A percentile compares a stretch with the other conserved stretches of the same genome.
Conservation (phyloP, 257 asterid genomes). For the Lavandula angustifolia region DNA sequence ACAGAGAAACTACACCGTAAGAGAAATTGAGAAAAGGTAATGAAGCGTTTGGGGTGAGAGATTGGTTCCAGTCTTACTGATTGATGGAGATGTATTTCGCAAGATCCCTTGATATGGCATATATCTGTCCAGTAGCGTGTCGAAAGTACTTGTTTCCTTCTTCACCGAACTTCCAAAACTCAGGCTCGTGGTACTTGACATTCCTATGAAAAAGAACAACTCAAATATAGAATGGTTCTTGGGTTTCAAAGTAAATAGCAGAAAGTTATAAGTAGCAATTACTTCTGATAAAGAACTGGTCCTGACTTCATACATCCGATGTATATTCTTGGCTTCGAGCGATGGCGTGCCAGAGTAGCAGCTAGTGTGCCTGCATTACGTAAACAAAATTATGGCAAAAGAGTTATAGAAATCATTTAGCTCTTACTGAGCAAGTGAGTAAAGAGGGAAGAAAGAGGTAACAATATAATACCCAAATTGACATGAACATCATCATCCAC, state of each 20-base stretch:
- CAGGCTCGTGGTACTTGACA: slow-evolving; percentile 67
- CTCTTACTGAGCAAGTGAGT: not conserved
- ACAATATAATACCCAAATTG: slow-evolving; percentile 63
- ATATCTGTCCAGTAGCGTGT: slow-evolving; percentile 70
- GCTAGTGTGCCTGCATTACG: slow-evolving; percentile 56
- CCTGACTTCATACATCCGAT: slow-evolving; percentile 73
- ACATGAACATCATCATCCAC: slow-evolving; percentile 92
- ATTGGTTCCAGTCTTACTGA: slow-evolving; percentile 36
- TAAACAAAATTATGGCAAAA: not conserved
- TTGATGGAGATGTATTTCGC: slow-evolving; percentile 49
- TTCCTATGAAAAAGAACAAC: slow-evolving; percentile 35
- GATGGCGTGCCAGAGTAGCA: slow-evolving; percentile 56
- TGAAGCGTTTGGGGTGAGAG: not conserved
- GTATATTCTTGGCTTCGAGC: slow-evolving; percentile 55
- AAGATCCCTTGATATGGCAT: slow-evolving; percentile 58
- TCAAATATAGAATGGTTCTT: not conserved
- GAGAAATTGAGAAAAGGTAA: not conserved
- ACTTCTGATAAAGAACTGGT: slow-evolving; percentile 65
- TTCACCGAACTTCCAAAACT: slow-evolving; percentile 65
- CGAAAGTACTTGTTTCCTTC: slow-evolving; percentile 60
- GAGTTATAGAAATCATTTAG: not conserved
- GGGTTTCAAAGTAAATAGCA: not conserved
- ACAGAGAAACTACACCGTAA: no score
- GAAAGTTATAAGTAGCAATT: slow-evolving; percentile 11
- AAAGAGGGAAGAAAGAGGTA: not conserved